A percentile compares a stretch with the other conserved stretches of the same genome.
Evolutionary conservation across 805 yeast species (phyloP).

Genomic region (Candida golubevii): DNA sequence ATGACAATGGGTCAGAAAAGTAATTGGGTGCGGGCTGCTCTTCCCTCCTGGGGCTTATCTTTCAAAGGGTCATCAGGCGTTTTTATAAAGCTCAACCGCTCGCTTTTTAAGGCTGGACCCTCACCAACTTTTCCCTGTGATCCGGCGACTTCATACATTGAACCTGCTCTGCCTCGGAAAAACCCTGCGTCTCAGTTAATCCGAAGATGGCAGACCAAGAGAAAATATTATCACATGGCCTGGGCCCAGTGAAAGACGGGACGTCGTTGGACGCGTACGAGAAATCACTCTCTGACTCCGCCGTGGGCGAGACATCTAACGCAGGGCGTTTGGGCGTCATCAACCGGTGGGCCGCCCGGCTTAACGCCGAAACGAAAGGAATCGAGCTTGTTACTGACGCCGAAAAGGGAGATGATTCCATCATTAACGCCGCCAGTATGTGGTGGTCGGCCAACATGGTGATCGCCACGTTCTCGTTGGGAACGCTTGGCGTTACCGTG

Average conservation of each 20-base stretch:
- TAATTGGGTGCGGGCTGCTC: too few relatives aligned
- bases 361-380: slow-evolving; percentile 57
- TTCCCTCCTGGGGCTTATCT: too few relatives aligned
- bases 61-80: too few relatives aligned
- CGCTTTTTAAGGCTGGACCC: too few relatives aligned
- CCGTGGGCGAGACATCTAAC: slow-evolving; percentile 23
- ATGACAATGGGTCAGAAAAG: too few relatives aligned
- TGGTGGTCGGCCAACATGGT: slow-evolving; percentile 91
- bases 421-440: slow-evolving; percentile 74
- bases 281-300: slow-evolving; percentile 21
- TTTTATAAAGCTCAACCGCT: too few relatives aligned
- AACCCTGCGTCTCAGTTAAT: background rate
- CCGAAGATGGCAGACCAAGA: slow-evolving; percentile 14
- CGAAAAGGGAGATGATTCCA: slow-evolving; percentile 64
- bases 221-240: slow-evolving; percentile 7
- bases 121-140: too few relatives aligned
- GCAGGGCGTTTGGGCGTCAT: slow-evolving; percentile 23
- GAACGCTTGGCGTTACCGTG: slow-evolving; percentile 55
- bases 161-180: background rate
- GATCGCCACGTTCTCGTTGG: slow-evolving; percentile 75
- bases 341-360: slow-evolving; percentile 29
- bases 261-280: slow-evolving; percentile 24
- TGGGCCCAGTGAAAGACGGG: slow-evolving; percentile 16
- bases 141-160: too few relatives aligned
- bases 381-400: slow-evolving; percentile 77